These are phyloP conservation scores for Lactarius sanguifluus DNA, from an alignment of 768 basidiomycete species.

Conservation along the genomic window DNA sequence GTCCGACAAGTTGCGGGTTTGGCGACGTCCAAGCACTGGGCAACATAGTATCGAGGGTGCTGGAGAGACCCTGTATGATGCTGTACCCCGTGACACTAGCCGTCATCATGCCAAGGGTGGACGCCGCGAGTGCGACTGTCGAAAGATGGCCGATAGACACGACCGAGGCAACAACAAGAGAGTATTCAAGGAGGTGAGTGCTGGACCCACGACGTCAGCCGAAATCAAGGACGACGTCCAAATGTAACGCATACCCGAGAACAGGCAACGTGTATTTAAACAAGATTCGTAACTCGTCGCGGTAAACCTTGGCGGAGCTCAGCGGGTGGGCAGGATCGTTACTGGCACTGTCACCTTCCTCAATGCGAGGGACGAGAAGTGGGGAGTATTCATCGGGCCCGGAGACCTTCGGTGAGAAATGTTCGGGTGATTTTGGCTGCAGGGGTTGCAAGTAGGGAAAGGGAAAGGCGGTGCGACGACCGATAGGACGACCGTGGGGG, in stretches of 20 bases:
- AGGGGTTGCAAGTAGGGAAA: constrained; percentile 41
- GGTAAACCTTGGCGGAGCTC: constrained; percentile 40
- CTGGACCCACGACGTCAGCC: constrained; percentile 39
- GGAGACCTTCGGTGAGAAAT: constrained; percentile 32
- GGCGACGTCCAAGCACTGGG: constrained; percentile 94
- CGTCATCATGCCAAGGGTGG: constrained; percentile 49
- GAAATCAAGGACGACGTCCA: background rate
- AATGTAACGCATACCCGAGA: constrained; percentile 49
- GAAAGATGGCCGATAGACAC: constrained; percentile 90
- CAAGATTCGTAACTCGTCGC: constrained; percentile 61
- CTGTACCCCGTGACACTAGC: constrained; percentile 66
- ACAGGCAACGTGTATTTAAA: constrained; percentile 67
- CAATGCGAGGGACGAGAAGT: constrained; percentile 52
- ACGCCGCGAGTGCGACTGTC: constrained; percentile 82
- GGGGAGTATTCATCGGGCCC: constrained; percentile 31
- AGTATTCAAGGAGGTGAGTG: constrained; percentile 82
- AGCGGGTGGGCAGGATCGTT: background rate
- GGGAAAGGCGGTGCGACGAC: constrained; percentile 37
- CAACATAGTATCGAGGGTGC: constrained; percentile 88
- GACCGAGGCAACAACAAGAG: constrained; percentile 79
- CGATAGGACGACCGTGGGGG: background rate
- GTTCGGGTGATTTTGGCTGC: constrained; percentile 39
- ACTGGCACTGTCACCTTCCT: constrained; percentile 45
- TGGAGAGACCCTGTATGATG: constrained; percentile 78
- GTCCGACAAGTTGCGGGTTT: constrained; percentile 78